These are phyloP conservation scores for Oxytropis ochrocephala DNA, from an alignment of 306 rosid genomes.

Conservation along the genomic window DNA sequence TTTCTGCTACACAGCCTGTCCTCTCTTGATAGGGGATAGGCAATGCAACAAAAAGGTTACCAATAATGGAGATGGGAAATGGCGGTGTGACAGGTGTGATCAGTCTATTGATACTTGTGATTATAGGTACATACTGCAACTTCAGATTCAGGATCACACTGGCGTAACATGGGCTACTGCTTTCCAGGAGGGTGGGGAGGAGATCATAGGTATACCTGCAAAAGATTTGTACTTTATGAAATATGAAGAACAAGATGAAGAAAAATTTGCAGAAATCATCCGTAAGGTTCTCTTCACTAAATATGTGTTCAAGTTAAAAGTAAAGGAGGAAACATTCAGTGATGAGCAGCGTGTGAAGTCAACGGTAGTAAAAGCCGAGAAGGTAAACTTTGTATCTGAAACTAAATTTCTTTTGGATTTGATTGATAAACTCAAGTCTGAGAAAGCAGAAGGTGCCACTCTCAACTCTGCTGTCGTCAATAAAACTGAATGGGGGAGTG, in stretches of 20 bases:
- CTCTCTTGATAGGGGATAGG: constrained; percentile 67
- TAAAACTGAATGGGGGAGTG: constrained; percentile 23
- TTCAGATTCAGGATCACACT: constrained; percentile 82
- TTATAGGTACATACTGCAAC: constrained; percentile 72
- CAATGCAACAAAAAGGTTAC: constrained; percentile 83
- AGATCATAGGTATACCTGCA: constrained; percentile 78
- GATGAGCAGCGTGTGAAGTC: constrained; percentile 89
- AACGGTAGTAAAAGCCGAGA: constrained; percentile 73
- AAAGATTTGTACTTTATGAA: constrained; percentile 58
- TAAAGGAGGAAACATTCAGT: constrained; percentile 75
- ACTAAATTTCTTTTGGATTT: constrained; percentile 42
- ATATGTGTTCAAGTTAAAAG: constrained; percentile 67
- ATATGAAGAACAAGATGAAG: constrained; percentile 65
- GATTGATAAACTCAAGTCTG: constrained; percentile 51
- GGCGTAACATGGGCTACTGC: constrained; percentile 84
- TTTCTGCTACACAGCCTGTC: constrained; percentile 85
- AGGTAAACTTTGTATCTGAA: constrained; percentile 42
- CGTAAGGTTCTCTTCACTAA: constrained; percentile 56
- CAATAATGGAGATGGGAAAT: constrained; percentile 84
- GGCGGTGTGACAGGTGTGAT: constrained; percentile 85
- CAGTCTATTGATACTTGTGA: constrained; percentile 59
- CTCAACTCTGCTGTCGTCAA: constrained; percentile 29
- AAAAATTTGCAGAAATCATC: constrained; percentile 50
- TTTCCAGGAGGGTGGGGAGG: constrained; percentile 91
- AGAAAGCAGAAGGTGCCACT: constrained; percentile 25